Conservation (phyloP, 1,284 basidiomycete species). For the Coniferiporia sulphurascens region DNA sequence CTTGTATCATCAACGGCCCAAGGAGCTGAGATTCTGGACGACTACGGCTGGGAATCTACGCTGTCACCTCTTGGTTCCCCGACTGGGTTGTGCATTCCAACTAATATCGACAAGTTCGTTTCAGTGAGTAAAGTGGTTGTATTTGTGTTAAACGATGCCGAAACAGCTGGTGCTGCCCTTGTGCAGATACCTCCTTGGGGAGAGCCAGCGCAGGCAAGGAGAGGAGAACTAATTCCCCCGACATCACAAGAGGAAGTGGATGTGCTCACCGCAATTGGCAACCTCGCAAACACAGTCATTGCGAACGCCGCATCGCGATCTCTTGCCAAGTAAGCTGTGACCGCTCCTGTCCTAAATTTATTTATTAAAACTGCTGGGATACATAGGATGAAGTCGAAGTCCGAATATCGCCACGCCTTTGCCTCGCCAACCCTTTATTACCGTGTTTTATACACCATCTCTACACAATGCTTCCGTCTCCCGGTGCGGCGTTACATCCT, state of each 20-base stretch:
- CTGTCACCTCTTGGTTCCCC: conserved; percentile 83
- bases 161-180: not conserved
- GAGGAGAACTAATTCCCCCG: conserved; percentile 55
- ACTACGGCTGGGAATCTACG: conserved; percentile 90
- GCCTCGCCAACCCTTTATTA: conserved; percentile 75
- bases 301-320: conserved; percentile 89
- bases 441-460: conserved; percentile 81
- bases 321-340: conserved; percentile 63
- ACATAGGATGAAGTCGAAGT: conserved; percentile 75
- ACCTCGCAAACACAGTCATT: conserved; percentile 93
- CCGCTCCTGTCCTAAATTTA: not conserved
- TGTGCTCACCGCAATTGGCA: conserved; percentile 86
- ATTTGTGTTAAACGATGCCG: not conserved
- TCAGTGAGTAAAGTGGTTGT: conserved; percentile 49
- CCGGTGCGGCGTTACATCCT: conserved; percentile 89
- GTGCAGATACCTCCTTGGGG: conserved; percentile 77
- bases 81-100: conserved; percentile 87
- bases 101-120: conserved; percentile 76
- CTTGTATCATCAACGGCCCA: conserved; percentile 70
- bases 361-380: not conserved
- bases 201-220: conserved; percentile 39
- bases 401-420: conserved; percentile 74
- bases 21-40: conserved; percentile 81
- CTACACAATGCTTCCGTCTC: conserved; percentile 82
- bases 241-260: conserved; percentile 76